Conservation (phyloP, 768 basidiomycete genomes). For the Podaxis sp. region DNA sequence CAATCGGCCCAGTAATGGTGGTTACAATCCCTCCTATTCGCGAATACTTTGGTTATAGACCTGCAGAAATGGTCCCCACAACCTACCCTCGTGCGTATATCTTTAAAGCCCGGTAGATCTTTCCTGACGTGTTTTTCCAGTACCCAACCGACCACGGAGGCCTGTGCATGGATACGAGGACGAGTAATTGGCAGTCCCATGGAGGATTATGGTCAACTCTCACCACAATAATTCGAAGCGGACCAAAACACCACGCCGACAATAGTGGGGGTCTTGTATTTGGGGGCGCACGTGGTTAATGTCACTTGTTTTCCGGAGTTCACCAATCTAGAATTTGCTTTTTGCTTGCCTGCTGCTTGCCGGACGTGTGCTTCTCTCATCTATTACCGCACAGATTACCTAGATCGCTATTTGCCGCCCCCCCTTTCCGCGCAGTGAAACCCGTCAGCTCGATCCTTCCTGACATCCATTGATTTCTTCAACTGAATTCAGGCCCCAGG, state of each 20-base stretch:
- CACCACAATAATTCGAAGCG: neutral
- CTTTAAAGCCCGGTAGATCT: neutral
- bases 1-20: constrained; percentile 74
- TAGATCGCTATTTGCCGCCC: neutral
- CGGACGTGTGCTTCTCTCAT: neutral
- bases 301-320: neutral
- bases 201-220: neutral
- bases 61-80: constrained; percentile 68
- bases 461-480: too few relatives aligned
- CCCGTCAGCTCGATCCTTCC: neutral
- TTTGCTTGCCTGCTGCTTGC: neutral
- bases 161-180: constrained; percentile 78
- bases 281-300: too few relatives aligned
- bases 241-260: neutral
- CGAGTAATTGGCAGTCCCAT: constrained; percentile 24
- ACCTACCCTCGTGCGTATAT: constrained; percentile 75
- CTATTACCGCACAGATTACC: neutral
- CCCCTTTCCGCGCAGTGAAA: neutral
- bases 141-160: constrained; percentile 70
- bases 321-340: neutral
- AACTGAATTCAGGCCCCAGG: too few relatives aligned
- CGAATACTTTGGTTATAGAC: constrained; percentile 66
- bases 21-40: constrained; percentile 79
- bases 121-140: constrained; percentile 32
- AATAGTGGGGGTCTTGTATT: too few relatives aligned